phyloP scores from a whole-genome alignment of 73 alveolate genomes.

The Tetrahymena thermophila region DNA sequence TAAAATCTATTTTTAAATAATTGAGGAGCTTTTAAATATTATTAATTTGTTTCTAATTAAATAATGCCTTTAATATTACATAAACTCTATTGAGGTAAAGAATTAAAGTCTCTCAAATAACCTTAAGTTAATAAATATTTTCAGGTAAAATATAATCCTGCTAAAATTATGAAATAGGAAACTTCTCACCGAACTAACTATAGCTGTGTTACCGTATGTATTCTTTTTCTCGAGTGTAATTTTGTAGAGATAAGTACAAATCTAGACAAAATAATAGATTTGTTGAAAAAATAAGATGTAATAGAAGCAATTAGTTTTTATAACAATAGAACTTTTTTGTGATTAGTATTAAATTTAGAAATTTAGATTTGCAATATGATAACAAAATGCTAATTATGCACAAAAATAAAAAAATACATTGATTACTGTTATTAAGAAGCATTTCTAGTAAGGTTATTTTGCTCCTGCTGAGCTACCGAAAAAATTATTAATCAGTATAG shows the following conservation, averaged over 20 bases:
- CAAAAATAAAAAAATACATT: background rate
- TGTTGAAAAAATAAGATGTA: background rate
- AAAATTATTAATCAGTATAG: background rate
- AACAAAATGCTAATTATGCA: background rate
- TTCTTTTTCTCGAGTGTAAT: background rate
- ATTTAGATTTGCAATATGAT: background rate
- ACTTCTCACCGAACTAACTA: background rate
- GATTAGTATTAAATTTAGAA: background rate
- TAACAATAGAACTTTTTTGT: background rate
- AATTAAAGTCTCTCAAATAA: background rate
- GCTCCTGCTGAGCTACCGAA: background rate
- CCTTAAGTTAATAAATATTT: background rate
- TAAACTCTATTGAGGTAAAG: background rate
- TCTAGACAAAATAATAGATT: background rate
- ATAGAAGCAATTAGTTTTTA: background rate
- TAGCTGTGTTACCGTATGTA: background rate
- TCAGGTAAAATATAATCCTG: background rate
- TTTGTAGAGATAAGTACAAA: background rate
- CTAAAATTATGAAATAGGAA: too few species aligned
- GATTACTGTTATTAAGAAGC: background rate
- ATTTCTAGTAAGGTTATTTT: background rate
- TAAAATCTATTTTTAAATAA: background rate
- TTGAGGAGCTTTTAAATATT: background rate
- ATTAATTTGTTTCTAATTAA: background rate
- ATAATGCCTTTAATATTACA: background rate